Base-by-base conservation (phyloP, 2,329 filamentous ascomycete species). In the Cercospora brassicicola region DNA sequence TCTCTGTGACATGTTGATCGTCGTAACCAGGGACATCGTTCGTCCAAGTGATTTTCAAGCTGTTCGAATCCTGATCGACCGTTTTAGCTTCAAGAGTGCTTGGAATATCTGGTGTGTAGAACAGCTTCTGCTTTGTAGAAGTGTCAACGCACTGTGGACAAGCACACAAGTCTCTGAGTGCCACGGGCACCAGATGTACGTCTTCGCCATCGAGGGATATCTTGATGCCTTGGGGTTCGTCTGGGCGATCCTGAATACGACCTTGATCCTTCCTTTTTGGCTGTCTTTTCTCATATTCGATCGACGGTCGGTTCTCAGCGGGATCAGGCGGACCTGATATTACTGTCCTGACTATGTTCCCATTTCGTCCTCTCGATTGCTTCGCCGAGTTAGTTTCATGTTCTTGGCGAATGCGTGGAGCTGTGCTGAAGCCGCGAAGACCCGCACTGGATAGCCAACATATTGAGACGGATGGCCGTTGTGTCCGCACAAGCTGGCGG, bases 101-200 rank as follows among this genome's bases (percentile, higher is more conserved):
- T 0, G 89, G 87, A 51, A 93, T 89, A 62, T 92, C 88, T 20
- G 83, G 82, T 0, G 88, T 89, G 64, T 86, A 85, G 78, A 91
- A 91, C 42, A 82, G 81, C 79, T 90, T 90, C 76, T 90, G 88
- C 51, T 82, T 84, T 15, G 87, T 88, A 51, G 85, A 84, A 3
- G 84, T 81, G 75, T 90, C 85, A 33, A 88, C 81, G 74, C 88
- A 90, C 55, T 70, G 74, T n/a, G 80, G 71, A 75, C 88, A 90
- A 20, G 79, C 75, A 78, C 88, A 90, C 66, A 84, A 79, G 76
- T 90, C 88, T 42, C 88, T 84, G 20, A 90, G 77, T 15, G 74
- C 69, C 13, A 80, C 61, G 18, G 75, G 70, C 11, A 76, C 75
- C 20, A 78, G 67, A 11, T 36, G 7, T 31, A 66, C 48, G 13